Evolutionary conservation across 139 green algal species (phyloP).

Genomic region (Nannochloris sp.): DNA sequence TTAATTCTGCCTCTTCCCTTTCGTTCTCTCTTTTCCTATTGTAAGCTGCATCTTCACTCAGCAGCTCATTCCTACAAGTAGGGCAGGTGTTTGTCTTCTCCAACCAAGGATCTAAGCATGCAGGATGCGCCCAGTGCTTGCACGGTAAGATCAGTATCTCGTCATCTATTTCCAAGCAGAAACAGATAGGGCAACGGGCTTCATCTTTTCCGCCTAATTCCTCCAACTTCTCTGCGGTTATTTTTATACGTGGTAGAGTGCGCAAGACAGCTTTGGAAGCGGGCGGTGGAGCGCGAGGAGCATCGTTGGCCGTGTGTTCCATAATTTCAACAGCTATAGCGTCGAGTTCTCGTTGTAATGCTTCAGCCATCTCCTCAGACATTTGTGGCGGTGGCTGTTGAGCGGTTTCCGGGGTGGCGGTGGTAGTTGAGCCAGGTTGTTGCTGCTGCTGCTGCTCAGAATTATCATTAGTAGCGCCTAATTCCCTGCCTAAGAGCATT

Average conservation of each 20-base stretch:
- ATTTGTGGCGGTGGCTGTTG: not conserved
- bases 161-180: slow-evolving; percentile 43
- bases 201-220: slow-evolving; percentile 28
- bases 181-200: slow-evolving; percentile 35
- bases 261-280: slow-evolving; percentile 31
- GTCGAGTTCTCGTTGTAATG: slow-evolving; percentile 6
- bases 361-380: not conserved
- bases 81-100: slow-evolving; percentile 69
- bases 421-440: not conserved
- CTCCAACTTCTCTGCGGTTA: slow-evolving; percentile 5
- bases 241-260: slow-evolving; percentile 15
- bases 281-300: slow-evolving; percentile 13
- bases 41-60: slow-evolving; percentile 61
- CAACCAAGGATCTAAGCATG: slow-evolving; percentile 72
- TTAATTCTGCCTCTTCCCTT: slow-evolving; percentile 42
- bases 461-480: not conserved
- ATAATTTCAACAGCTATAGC: slow-evolving; percentile 19
- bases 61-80: slow-evolving; percentile 51
- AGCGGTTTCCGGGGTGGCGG: not conserved
- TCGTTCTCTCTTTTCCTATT: slow-evolving; percentile 66
- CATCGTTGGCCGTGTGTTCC: slow-evolving; percentile 10
- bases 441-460: not conserved
- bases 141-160: slow-evolving; percentile 61
- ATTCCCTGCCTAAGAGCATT: not conserved
- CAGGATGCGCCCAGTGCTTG: slow-evolving; percentile 62